Conservation (phyloP, 495 filamentous ascomycete species). For the Pseudevernia furfuracea region DNA sequence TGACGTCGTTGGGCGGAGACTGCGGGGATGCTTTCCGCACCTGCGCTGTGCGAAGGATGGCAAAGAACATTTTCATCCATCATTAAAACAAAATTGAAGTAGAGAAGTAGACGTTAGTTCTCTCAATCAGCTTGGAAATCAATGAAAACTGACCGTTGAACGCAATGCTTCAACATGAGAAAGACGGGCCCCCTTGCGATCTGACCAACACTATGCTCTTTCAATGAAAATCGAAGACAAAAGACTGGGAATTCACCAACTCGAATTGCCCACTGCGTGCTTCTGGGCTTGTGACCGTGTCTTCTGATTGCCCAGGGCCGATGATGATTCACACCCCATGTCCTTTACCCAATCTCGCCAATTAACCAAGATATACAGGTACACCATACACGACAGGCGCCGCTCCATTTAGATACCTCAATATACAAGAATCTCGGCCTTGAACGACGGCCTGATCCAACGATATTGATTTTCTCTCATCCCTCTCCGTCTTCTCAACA, state of each 20-base stretch:
- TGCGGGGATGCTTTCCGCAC: conserved; percentile 13
- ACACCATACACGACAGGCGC: conserved; percentile 91
- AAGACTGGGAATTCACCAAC: background rate
- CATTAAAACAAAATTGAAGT: background rate
- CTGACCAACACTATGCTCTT: background rate
- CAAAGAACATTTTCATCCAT: background rate
- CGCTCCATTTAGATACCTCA: conserved; percentile 87
- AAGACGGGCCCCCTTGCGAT: background rate
- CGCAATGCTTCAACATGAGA: background rate
- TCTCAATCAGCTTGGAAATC: no score
- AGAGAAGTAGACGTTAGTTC: no score
- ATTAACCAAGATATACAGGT: conserved; percentile 67
- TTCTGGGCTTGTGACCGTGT: background rate
- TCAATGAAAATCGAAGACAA: background rate
- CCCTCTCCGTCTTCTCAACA: conserved; percentile 10
- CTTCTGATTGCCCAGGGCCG: background rate
- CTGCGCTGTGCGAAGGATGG: background rate
- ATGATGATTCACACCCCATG: conserved; percentile 9
- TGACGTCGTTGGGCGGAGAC: conserved; percentile 7
- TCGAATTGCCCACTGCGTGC: background rate
- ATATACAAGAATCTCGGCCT: conserved; percentile 65
- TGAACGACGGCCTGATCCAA: conserved; percentile 73
- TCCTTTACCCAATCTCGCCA: background rate
- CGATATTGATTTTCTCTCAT: conserved; percentile 22
- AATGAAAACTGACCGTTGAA: background rate